Evolutionary conservation across 2,329 filamentous ascomycete genomes (phyloP), one percentile per base, ranked within the genome.

Genomic region (Fusarium mangiferae): DNA sequence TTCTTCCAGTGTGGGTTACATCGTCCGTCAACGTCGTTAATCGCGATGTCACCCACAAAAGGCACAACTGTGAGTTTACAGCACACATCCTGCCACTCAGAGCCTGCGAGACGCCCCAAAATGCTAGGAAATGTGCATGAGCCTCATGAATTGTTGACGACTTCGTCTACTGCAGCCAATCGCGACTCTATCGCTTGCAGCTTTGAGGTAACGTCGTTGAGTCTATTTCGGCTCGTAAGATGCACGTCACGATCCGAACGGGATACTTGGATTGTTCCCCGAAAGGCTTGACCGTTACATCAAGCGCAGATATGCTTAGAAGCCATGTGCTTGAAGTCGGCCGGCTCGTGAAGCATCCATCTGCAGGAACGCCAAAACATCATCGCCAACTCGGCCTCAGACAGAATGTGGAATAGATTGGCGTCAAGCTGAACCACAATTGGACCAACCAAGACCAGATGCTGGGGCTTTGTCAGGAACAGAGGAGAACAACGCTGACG

Each of bases 1-100:
- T 44, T 61, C n/a, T 30, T 71, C 35, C 54, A 48, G 68, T 52
- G 60, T 66, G 72, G 72, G 72, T 74, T 75, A 70, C 72, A 74
- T 74, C 68, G 72, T 30, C 36, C 24, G 38, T 63, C 38, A 44
- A 68, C n/a, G 42, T 66, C 24, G 39, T 39, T 42, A 60, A 52
- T 58, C 49, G 39, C 69, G 51, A 73, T 75, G 72, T 65, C 33
- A 75, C 69, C 72, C 69, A 70, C 39, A 36, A 54, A 54, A 58
- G 26, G 59, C 38, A 62, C 49, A 58, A 36, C 49, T 60, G 52
- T 39, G 28, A 61, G 33, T 48, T 62, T 49, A 49, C 54, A 55
- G n/a, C 36, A 36, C 38, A 42, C 52, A 26, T 1, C 49, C 42
- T 64, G 39, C 55, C 64, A 41, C n/a, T 57, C 55, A 62, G 63